A percentile compares a stretch with the other conserved stretches of the same genome.
Evolutionary conservation across 225 moss, liverwort and hornwort species (phyloP).

Genomic region (Bryum argenteum): DNA sequence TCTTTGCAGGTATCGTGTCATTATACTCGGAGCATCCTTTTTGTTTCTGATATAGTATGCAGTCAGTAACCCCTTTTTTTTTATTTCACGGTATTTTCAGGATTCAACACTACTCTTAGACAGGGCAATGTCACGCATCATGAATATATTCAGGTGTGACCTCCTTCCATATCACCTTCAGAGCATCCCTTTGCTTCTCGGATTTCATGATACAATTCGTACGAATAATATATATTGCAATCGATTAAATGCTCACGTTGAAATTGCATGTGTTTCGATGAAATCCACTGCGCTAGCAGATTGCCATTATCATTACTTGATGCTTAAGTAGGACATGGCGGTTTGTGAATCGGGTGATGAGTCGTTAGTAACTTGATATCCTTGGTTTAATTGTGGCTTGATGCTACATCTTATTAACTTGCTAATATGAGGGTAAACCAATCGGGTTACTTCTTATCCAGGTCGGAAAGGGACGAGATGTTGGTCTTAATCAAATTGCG

Average conservation of each 20-base stretch:
- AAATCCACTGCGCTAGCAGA: background rate
- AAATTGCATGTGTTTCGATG: constrained; percentile 1
- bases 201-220: background rate
- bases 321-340: background rate
- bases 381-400: background rate
- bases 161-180: constrained; percentile 4
- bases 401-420: background rate
- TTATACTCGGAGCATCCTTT: constrained; percentile 10
- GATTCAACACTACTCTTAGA: constrained; percentile 94
- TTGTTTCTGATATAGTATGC: constrained; percentile 19
- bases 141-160: constrained; percentile 92
- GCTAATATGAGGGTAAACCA: constrained; percentile 2
- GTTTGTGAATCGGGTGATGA: constrained; percentile 12
- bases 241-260: background rate
- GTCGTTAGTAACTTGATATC: background rate
- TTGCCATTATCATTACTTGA: background rate
- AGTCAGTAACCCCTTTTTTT: background rate
- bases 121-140: constrained; percentile 98
- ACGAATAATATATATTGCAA: background rate
- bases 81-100: constrained; percentile 41
- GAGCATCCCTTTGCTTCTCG: constrained; percentile 15
- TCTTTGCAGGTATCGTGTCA: constrained; percentile 77
- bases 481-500: constrained; percentile 97
- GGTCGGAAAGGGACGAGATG: constrained; percentile 99
- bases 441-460: constrained; percentile 33